phyloP scores from a whole-genome alignment of 805 yeast genomes.

The Zygoascus biomembranicola region DNA sequence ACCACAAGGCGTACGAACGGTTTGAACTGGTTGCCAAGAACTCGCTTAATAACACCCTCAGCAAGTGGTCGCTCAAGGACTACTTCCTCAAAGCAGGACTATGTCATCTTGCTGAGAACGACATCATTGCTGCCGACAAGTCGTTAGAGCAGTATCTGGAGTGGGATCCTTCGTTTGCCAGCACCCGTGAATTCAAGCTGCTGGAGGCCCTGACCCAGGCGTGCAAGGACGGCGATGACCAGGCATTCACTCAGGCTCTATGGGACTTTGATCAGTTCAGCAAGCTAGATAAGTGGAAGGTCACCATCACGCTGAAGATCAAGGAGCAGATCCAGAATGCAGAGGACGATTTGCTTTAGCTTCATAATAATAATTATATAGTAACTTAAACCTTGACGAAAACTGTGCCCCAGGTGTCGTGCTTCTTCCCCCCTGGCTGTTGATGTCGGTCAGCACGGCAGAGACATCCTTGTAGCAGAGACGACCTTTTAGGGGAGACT shows the following conservation, averaged over 20 bases:
- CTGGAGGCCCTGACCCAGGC: conserved; percentile 60
- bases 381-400: neutral
- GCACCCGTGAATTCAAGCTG: conserved; percentile 63
- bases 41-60: conserved; percentile 61
- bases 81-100: conserved; percentile 78
- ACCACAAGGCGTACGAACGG: conserved; percentile 62
- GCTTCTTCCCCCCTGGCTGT: neutral
- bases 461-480: no score
- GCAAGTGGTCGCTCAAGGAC: conserved; percentile 90
- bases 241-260: conserved; percentile 62
- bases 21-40: conserved; percentile 75
- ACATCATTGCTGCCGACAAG: conserved; percentile 76
- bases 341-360: conserved; percentile 48
- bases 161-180: conserved; percentile 68
- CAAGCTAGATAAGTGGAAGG: conserved; percentile 86
- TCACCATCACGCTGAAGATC: conserved; percentile 71
- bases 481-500: no score
- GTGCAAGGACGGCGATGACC: conserved; percentile 73
- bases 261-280: conserved; percentile 80
- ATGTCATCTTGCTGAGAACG: conserved; percentile 75
- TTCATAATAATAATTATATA: no score
- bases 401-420: neutral
- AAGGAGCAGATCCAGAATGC: conserved; percentile 64
- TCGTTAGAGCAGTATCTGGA: conserved; percentile 52
- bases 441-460: neutral